phyloP scores from a whole-genome alignment of 2,329 filamentous ascomycete species.

The Paraphaeosphaeria minitans region DNA sequence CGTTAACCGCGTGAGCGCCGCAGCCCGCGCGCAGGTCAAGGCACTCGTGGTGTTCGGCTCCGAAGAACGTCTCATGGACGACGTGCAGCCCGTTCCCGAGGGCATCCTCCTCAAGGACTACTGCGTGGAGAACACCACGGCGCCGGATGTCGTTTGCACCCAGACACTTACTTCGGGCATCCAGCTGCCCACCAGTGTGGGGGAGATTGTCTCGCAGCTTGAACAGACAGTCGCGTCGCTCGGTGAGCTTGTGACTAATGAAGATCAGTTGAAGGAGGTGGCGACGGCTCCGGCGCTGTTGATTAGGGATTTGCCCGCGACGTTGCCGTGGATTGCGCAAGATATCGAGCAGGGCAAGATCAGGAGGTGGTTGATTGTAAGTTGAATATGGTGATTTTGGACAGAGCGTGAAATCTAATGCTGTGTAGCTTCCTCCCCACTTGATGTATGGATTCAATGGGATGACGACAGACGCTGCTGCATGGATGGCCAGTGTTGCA shows the following conservation, averaged over 20 bases:
- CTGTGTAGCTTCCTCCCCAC: background rate
- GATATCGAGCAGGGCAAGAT: background rate
- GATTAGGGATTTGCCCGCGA: background rate
- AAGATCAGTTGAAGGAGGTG: background rate
- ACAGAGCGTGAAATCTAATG: background rate
- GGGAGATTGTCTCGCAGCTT: background rate
- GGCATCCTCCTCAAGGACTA: background rate
- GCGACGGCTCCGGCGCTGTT: background rate
- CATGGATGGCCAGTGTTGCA: background rate
- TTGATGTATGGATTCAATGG: background rate
- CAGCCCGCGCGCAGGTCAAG: background rate
- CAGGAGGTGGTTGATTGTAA: background rate
- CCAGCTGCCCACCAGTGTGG: background rate
- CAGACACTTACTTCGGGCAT: background rate
- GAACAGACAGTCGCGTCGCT: background rate
- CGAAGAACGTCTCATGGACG: background rate
- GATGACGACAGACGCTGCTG: background rate
- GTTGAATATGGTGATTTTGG: background rate
- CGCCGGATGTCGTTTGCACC: background rate
- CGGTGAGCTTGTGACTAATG: background rate
- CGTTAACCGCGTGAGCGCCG: background rate
- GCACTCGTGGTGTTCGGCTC: background rate
- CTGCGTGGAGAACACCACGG: background rate
- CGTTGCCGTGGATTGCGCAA: background rate
- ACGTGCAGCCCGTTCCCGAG: background rate